Evolutionary conservation across 2,329 filamentous ascomycete genomes (phyloP), one percentile per base, ranked within the genome.

Genomic region (Aquanectria penicillioides): DNA sequence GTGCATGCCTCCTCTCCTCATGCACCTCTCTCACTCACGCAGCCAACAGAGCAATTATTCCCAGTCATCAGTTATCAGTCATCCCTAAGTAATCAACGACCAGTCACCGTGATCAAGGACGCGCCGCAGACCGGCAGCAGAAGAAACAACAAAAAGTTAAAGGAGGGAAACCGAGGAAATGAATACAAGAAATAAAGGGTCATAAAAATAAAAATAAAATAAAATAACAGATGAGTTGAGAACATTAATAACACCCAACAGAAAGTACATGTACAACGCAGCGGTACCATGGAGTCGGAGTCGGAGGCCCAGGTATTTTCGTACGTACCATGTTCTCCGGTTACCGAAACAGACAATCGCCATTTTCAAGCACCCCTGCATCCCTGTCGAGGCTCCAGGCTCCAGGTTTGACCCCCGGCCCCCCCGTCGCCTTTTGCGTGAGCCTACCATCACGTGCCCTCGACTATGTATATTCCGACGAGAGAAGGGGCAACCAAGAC

Each of bases 61-160:
- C 29, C 46, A 36, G 53, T n/a, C 53, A 57, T 41, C 37, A 20
- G 36, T 50, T 23, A 26, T 36, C 40, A 40, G 26, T 26, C 22
- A 38, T 37, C 26, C 18, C 25, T 25, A 20, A 41, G 22, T 26
- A 20, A 41, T 43, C 20, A 28, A 22, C 38, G 28, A 15, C n/a
- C 37, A 41, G 49, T 22, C 49, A 52, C 49, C 49, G 37, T 23
- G 43, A 52, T 22, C 37, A 29, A 25, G 22, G 38, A 43, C 49
- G 43, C 49, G 49, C 49, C 17, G 49, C 37, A 52, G 31, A 17
- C 41, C 29, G 41, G 41, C n/a, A n/a, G n/a, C n/a, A n/a, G n/a
- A n/a, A n/a, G n/a, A n/a, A n/a, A n/a, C n/a, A n/a, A n/a, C n/a
- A n/a, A n/a, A n/a, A n/a, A n/a, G n/a, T n/a, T n/a, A n/a, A n/a